phyloP scores from a whole-genome alignment of 441 rosid genomes.

The Erodium trifolium region DNA sequence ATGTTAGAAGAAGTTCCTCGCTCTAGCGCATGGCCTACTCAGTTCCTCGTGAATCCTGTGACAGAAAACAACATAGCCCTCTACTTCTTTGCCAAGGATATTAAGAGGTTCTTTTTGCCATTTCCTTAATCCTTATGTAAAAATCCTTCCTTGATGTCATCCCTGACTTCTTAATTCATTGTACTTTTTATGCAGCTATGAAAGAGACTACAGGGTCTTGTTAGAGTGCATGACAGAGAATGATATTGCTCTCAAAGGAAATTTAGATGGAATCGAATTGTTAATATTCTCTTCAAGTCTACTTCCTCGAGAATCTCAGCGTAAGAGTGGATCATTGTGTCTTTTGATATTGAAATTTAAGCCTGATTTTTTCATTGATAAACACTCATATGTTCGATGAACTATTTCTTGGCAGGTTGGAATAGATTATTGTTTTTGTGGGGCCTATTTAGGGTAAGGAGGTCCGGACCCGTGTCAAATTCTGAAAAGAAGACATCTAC shows the following conservation, averaged over 20 bases:
- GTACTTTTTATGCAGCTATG: conserved; percentile 24
- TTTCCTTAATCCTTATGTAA: neutral
- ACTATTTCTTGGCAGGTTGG: conserved; percentile 28
- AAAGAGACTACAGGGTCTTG: conserved; percentile 22
- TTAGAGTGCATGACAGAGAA: conserved; percentile 23
- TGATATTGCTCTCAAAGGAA: conserved; percentile 29
- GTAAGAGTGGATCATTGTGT: conserved; percentile 19
- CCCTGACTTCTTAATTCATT: conserved; percentile 4
- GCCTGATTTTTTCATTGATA: neutral
- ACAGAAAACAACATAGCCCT: conserved; percentile 29
- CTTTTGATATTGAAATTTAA: conserved; percentile 5
- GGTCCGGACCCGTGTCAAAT: neutral
- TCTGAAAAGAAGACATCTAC: conserved; percentile 7
- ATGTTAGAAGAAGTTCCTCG: conserved; percentile 24
- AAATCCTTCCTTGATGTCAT: neutral
- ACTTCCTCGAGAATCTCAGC: conserved; percentile 26
- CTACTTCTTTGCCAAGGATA: conserved; percentile 28
- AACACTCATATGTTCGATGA: conserved; percentile 1
- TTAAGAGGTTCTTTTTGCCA: conserved; percentile 21
- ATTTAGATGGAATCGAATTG: conserved; percentile 23
- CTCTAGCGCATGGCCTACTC: conserved; percentile 24
- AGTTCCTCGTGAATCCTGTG: conserved; percentile 17
- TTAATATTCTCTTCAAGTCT: conserved; percentile 26
- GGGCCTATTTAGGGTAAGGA: conserved; percentile 28
- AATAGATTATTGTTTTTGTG: conserved; percentile 27